Percentiles rank a stretch among this genome's conserved stretches.
These are phyloP conservation scores for Saccharomycopsis lassenensis DNA, from an alignment of 805 yeast genomes.

Conservation along the genomic window DNA sequence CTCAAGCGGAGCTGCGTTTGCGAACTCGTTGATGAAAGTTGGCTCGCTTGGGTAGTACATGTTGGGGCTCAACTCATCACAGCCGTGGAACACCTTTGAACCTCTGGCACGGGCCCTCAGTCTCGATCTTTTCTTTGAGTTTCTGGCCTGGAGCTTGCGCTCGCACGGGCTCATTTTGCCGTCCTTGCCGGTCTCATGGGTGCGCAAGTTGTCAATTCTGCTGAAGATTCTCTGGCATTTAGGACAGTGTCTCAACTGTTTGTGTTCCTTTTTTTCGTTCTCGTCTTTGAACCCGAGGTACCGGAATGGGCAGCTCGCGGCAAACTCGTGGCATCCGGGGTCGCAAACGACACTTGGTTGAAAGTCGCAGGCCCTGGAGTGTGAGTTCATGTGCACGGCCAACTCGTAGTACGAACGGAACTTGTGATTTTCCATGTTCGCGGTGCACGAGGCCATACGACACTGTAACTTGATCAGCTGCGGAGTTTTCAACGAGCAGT, in stretches of 20 bases:
- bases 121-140: background rate
- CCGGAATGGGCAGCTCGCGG: constrained; percentile 13
- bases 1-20: background rate
- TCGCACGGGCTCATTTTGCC: constrained; percentile 16
- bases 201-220: constrained; percentile 17
- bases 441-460: constrained; percentile 7
- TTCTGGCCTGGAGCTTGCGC: background rate
- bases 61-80: background rate
- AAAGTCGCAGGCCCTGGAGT: constrained; percentile 5
- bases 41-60: background rate
- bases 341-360: constrained; percentile 12
- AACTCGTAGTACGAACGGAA: constrained; percentile 8
- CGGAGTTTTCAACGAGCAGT: constrained; percentile 13
- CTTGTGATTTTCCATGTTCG: background rate
- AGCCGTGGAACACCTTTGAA: background rate
- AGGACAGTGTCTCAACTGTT: constrained; percentile 10
- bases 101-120: too few species aligned
- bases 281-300: constrained; percentile 14
- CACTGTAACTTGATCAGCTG: constrained; percentile 15
- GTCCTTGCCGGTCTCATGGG: constrained; percentile 12
- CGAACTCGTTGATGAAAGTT: background rate
- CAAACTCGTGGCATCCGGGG: constrained; percentile 11
- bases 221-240: constrained; percentile 14
- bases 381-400: constrained; percentile 16
- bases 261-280: constrained; percentile 14